phyloP scores from a whole-genome alignment of 1,284 basidiomycete genomes.

The Puccinia polysora region DNA sequence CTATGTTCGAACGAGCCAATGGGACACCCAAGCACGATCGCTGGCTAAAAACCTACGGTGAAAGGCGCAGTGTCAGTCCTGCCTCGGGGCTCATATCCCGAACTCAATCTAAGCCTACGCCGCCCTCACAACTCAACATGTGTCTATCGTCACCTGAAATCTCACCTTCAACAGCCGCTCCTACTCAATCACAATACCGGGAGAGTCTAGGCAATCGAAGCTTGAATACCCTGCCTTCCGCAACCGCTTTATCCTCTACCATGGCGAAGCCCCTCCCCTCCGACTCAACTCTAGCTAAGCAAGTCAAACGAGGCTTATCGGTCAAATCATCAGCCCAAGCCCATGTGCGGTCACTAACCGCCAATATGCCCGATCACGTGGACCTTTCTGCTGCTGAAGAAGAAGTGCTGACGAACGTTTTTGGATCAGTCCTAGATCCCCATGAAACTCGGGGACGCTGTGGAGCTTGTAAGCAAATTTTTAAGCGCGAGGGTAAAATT shows the following conservation, averaged over 20 bases:
- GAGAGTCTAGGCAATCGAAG: constrained; percentile 2
- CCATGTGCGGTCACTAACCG: constrained; percentile 35
- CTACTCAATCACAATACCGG: neutral
- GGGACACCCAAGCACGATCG: constrained; percentile 31
- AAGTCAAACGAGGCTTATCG: constrained; percentile 38
- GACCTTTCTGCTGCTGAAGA: constrained; percentile 42
- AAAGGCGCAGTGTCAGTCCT: constrained; percentile 23
- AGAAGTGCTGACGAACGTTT: constrained; percentile 40
- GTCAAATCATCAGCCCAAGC: constrained; percentile 40
- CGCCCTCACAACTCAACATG: constrained; percentile 21
- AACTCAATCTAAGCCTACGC: constrained; percentile 6
- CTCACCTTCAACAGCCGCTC: neutral
- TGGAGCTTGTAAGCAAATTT: constrained; percentile 35
- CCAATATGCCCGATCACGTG: constrained; percentile 38
- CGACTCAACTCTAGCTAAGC: constrained; percentile 2
- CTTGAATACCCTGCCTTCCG: constrained; percentile 12
- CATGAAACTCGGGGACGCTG: constrained; percentile 39
- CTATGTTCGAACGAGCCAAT: constrained; percentile 29
- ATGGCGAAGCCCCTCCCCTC: neutral
- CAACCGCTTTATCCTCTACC: constrained; percentile 7
- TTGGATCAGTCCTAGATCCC: constrained; percentile 42
- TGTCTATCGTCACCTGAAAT: constrained; percentile 12
- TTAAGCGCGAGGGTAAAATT: constrained; percentile 42
- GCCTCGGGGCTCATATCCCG: constrained; percentile 9
- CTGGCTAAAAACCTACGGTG: constrained; percentile 41